phyloP scores from a whole-genome alignment of 208 protist species.

The Trypanosoma caninum region DNA sequence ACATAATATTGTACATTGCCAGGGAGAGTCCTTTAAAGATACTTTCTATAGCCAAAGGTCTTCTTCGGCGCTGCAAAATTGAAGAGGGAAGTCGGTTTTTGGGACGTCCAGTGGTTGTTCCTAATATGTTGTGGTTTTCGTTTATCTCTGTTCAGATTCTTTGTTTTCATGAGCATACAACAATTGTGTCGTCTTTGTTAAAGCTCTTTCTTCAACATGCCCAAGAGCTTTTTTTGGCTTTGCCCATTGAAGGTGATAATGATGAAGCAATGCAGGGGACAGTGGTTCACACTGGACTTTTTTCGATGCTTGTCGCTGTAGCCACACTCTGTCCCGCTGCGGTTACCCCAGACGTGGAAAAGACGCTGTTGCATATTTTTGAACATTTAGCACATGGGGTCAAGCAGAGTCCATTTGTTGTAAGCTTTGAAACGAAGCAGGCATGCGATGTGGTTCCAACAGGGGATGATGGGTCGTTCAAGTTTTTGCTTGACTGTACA shows the following conservation, averaged over 20 bases:
- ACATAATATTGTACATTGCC: slow-evolving; percentile 24
- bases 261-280: slow-evolving; percentile 33
- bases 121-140: slow-evolving; percentile 67
- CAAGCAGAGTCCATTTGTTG: slow-evolving; percentile 10
- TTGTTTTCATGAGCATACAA: slow-evolving; percentile 6
- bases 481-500: slow-evolving; percentile 56
- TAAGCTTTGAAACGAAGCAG: slow-evolving; percentile 70
- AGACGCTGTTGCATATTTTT: slow-evolving; percentile 8
- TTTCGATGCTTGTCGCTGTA: slow-evolving; percentile 68
- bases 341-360: slow-evolving; percentile 29
- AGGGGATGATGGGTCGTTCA: slow-evolving; percentile 36
- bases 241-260: slow-evolving; percentile 15
- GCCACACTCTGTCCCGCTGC: slow-evolving; percentile 49
- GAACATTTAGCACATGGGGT: slow-evolving; percentile 10
- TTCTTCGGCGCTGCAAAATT: slow-evolving; percentile 38
- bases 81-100: slow-evolving; percentile 24
- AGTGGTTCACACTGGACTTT: slow-evolving; percentile 61
- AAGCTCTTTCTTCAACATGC: slow-evolving; percentile 43
- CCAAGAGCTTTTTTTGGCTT: slow-evolving; percentile 12
- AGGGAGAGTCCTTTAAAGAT: slow-evolving; percentile 25
- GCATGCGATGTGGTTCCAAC: slow-evolving; percentile 71
- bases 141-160: slow-evolving; percentile 45
- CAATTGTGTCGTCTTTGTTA: slow-evolving; percentile 35
- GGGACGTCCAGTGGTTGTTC: slow-evolving; percentile 30
- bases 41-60: slow-evolving; percentile 39